Evolutionary conservation across 345 rosid genomes (phyloP), one percentile per base, ranked within the genome.

Genomic region (Populus tremula): DNA sequence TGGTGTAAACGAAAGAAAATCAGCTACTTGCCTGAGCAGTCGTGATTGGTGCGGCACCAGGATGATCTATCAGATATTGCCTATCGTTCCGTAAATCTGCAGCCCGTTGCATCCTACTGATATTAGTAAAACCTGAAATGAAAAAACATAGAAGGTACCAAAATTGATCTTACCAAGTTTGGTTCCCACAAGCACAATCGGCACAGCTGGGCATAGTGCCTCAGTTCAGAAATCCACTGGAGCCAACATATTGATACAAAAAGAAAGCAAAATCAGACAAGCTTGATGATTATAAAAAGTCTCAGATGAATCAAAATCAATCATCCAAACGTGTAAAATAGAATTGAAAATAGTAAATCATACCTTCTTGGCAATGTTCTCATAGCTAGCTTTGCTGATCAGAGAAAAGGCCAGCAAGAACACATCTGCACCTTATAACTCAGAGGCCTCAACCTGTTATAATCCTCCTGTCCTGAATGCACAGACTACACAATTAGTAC

Each of bases 361-460:
- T 20, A 86, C 88, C 90, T 87, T 87, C 75, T 86, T 87, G 76
- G 87, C 76, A 45, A 87, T 87, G 69, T 87, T 87, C 72, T 87
- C 90, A 68, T 84, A 87, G 79, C 88, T 86, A n/a, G 87, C 86
- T 81, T 80, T 84, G 82, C 90, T 84, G 76, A 76, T 81, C 39
- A 88, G 88, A 31, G 90, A 86, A 49, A 84, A 86, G 61, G 87
- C 87, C 76, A 86, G 54, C 66, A 88, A 74, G 82, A 88, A 88
- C 53, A 88, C 90, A 86, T 88, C 90, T 36, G 90, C 87, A 69
- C 90, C 90, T 79, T 86, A 67, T 88, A 88, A 81, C 90, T 88
- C 75, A 88, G 49, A 31, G 90, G 90, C 80, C 90, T 86, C 49
- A 88, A 78, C 85, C 90, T 86, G 84, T 88, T 88, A 66, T 88